A percentile compares a stretch with the other conserved stretches of the same genome.
These are phyloP conservation scores for Funneliformis geosporum DNA, from an alignment of 192 early-diverging fungal species.

Conservation along the genomic window DNA sequence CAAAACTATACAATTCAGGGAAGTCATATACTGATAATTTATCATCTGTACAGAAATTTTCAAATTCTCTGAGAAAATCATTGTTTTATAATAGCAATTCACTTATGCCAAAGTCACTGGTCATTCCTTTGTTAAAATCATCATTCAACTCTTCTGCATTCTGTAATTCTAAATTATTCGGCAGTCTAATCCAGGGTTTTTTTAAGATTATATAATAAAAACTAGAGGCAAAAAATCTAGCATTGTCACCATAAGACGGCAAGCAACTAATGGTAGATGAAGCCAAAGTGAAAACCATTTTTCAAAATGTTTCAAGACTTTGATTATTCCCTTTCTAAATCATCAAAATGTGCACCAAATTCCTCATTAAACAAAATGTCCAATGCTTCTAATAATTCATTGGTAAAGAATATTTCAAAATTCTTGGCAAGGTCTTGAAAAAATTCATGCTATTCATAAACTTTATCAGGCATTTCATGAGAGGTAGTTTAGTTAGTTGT, in stretches of 20 bases:
- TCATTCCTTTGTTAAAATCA: neutral
- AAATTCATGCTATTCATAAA: too few relatives aligned
- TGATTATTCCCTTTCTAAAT: neutral
- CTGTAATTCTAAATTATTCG: neutral
- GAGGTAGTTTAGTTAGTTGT: neutral
- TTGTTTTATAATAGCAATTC: neutral
- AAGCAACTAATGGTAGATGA: conserved; percentile 10
- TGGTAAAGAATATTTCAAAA: neutral
- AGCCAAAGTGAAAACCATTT: neutral
- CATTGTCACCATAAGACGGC: neutral
- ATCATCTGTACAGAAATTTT: neutral
- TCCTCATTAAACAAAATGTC: neutral
- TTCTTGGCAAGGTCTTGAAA: too few relatives aligned
- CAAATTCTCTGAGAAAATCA: neutral
- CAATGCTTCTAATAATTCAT: neutral
- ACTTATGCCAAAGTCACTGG: neutral
- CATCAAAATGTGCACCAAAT: neutral
- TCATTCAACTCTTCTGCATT: neutral
- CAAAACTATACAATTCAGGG: neutral
- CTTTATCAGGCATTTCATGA: too few relatives aligned
- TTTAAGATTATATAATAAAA: neutral
- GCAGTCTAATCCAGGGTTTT: neutral
- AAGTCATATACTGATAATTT: neutral
- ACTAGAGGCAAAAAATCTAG: neutral
- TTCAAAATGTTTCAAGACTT: neutral